Evolutionary conservation across 768 basidiomycete genomes (phyloP), one percentile per base, ranked within the genome.

Genomic region (Heimioporus sp.): DNA sequence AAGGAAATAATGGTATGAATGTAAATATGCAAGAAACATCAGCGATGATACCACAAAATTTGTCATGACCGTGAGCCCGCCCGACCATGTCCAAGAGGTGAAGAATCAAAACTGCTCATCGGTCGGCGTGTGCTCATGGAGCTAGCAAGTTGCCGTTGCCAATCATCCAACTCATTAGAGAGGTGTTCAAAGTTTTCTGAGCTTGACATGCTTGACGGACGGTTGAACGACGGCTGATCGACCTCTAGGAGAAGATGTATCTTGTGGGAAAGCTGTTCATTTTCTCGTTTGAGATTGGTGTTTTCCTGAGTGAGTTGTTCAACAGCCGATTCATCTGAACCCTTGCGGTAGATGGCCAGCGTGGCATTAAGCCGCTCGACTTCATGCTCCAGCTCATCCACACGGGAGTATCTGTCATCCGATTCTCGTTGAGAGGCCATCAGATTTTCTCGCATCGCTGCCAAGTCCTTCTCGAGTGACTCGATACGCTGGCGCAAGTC

Each of bases 231-330:
- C 19, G 87, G 81, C 59, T 89, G 87, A 61, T 92, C 90, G 40
- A 90, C 91, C 61, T 93, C 91, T 48, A 96, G 80, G 15, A 96
- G 77, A 43, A 95, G 78, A 51, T 85, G 88, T 60, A 96, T 92
- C 78, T 92, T 93, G 67, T 91, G 90, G n/a, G 87, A 86, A 40
- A 94, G 80, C 59, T 92, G 85, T 64, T 90, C 87, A 67, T 94
- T 94, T 70, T 94, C 91, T 51, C 83, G 81, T 67, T 87, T 85
- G 52, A 94, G 82, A 31, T 73, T 78, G 16, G 81, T 77, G 68
- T 93, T 94, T 66, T 96, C 91, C 66, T 76, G 81, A 67, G 85
- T 85, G 55, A 97, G 81, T 67, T 86, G 87, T 71, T 95, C 92
- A 35, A 90, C 67, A 39, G 86, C 65, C 9, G 87, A 85, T 71